Evolutionary conservation across 352 stramenopile species (phyloP).

Genomic region (Phytophthora rubi): DNA sequence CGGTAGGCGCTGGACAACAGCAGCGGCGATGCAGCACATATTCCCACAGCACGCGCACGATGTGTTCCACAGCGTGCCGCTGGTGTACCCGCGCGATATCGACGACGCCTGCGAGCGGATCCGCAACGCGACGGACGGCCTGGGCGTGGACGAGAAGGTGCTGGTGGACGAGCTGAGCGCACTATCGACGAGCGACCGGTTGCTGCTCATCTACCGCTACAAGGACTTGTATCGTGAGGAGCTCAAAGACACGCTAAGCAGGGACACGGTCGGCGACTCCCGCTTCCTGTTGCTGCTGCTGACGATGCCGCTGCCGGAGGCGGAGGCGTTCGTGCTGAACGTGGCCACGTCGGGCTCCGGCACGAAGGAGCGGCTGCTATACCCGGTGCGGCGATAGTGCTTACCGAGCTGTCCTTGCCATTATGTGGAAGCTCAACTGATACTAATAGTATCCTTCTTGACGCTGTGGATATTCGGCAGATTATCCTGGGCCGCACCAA

Average conservation of each 20-base stretch:
- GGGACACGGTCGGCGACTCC: slow-evolving; percentile 73
- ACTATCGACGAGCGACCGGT: slow-evolving; percentile 55
- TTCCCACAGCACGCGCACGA: slow-evolving; percentile 51
- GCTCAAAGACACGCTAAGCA: slow-evolving; percentile 65
- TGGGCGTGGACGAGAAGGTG: slow-evolving; percentile 73
- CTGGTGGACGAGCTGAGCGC: slow-evolving; percentile 58
- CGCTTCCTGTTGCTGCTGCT: slow-evolving; percentile 64
- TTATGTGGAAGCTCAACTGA: background rate
- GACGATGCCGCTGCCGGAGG: slow-evolving; percentile 63
- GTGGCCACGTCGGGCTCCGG: slow-evolving; percentile 54
- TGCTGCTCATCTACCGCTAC: slow-evolving; percentile 72
- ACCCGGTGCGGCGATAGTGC: slow-evolving; percentile 50
- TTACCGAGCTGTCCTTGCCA: background rate
- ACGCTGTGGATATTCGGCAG: slow-evolving; percentile 24
- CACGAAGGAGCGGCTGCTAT: slow-evolving; percentile 73
- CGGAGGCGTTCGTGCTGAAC: slow-evolving; percentile 73
- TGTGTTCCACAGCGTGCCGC: slow-evolving; percentile 38
- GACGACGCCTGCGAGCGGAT: slow-evolving; percentile 64
- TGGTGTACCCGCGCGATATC: slow-evolving; percentile 53
- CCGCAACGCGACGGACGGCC: slow-evolving; percentile 64
- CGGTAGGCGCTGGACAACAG: background rate
- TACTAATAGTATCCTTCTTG: background rate
- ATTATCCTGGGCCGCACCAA: slow-evolving; percentile 76
- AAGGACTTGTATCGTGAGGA: slow-evolving; percentile 66
- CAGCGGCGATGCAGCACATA: slow-evolving; percentile 42